A percentile compares a stretch with the other conserved stretches of the same genome.
These are phyloP conservation scores for Pontederia crassipes DNA, from an alignment of 176 grass and related monocot genomes.

Conservation along the genomic window DNA sequence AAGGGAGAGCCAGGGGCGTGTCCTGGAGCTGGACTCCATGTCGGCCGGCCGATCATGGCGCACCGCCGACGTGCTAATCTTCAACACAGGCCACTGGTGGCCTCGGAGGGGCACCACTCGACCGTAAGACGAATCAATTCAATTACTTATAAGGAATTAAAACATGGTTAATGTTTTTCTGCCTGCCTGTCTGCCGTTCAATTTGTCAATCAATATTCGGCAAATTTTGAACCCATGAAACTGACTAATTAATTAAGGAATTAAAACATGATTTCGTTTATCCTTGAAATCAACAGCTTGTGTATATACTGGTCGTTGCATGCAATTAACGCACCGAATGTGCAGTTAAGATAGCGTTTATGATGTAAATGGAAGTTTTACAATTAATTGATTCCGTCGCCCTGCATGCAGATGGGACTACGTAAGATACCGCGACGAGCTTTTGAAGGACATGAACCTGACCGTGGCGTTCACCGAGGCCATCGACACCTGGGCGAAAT, in stretches of 20 bases:
- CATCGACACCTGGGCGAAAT: conserved; percentile 57
- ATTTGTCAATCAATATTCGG: too few species aligned
- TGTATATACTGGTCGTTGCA: too few species aligned
- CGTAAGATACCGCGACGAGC: conserved; percentile 32
- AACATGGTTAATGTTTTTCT: too few species aligned
- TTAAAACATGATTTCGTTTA: too few species aligned
- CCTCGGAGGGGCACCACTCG: conserved; percentile 33
- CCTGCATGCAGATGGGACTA: conserved; percentile 53
- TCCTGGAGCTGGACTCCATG: conserved; percentile 67
- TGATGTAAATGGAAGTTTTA: not conserved
- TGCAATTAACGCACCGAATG: too few species aligned
- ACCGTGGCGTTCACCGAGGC: conserved; percentile 57
- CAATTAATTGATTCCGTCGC: not conserved
- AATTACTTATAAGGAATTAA: too few species aligned
- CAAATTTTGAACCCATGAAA: too few species aligned
- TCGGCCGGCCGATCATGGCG: conserved; percentile 32
- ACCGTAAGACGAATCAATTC: conserved; percentile 19
- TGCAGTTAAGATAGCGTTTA: too few species aligned
- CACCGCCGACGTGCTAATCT: conserved; percentile 54
- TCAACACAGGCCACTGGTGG: conserved; percentile 40
- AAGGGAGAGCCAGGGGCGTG: conserved; percentile 28
- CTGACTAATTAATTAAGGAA: too few species aligned
- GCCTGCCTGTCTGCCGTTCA: too few species aligned
- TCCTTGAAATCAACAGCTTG: too few species aligned
- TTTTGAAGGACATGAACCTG: conserved; percentile 58